Conservation (phyloP, 225 moss, liverwort and hornwort species). For the Polytrichum commune region DNA sequence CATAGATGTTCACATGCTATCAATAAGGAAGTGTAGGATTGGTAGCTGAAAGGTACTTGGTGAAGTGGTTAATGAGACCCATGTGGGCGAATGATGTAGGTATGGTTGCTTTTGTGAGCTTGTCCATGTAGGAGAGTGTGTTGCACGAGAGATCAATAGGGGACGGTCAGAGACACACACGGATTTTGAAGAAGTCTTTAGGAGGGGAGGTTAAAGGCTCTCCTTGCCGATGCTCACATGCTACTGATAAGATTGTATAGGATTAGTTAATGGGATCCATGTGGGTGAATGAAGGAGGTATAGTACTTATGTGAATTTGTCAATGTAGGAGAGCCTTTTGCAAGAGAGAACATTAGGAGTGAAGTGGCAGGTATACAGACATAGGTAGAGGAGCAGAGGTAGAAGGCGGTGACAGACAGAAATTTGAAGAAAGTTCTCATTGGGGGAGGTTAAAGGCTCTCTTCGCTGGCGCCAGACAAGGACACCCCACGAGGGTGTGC, state of each 20-base stretch:
- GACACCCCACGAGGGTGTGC: conserved; percentile 89
- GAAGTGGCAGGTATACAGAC: not conserved
- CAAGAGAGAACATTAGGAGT: too few species aligned
- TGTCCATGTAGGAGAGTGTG: not conserved
- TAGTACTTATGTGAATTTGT: not conserved
- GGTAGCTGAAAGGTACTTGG: not conserved
- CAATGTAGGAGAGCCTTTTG: not conserved
- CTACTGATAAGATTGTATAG: not conserved
- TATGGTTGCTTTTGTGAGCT: not conserved
- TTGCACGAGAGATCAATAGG: too few species aligned
- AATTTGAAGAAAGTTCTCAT: too few species aligned
- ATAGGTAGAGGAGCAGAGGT: too few species aligned
- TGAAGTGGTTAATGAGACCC: not conserved
- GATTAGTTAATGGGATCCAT: not conserved
- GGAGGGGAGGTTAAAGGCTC: conserved; percentile 32
- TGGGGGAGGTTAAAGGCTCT: too few species aligned
- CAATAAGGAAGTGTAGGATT: not conserved
- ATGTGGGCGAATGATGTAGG: not conserved
- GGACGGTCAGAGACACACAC: not conserved
- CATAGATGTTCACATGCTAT: not conserved
- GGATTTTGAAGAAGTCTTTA: conserved; percentile 27
- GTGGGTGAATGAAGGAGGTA: not conserved
- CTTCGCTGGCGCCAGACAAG: conserved; percentile 90
- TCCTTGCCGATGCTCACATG: conserved; percentile 14
- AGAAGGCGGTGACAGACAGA: too few species aligned